These are phyloP conservation scores for Lepidium sativum DNA, from an alignment of 345 rosid species.

Conservation along the genomic window DNA sequence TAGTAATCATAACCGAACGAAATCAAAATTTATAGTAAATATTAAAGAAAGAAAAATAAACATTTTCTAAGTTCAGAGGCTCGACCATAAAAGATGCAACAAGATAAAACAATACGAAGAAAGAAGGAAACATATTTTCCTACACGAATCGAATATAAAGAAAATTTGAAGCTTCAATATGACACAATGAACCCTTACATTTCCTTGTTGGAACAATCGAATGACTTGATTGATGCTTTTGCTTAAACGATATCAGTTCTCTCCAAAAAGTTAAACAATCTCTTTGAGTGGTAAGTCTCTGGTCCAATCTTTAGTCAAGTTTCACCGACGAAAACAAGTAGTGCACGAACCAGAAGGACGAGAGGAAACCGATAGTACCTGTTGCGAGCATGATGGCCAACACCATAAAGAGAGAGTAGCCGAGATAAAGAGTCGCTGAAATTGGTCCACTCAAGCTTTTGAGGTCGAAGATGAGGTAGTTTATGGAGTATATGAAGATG, in stretches of 20 bases:
- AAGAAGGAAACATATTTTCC: neutral
- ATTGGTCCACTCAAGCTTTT: constrained; percentile 60
- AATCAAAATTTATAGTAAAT: neutral
- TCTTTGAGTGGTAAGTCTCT: neutral
- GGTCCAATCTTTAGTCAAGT: constrained; percentile 39
- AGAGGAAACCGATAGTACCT: constrained; percentile 62
- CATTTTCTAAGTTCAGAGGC: neutral
- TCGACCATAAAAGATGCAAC: neutral
- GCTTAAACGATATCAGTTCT: neutral
- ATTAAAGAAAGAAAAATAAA: neutral
- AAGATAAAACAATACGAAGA: neutral
- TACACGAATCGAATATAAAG: neutral
- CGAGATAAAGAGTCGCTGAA: constrained; percentile 58
- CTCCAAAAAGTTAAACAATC: constrained; percentile 6
- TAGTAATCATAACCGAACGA: neutral
- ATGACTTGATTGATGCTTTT: constrained; percentile 1
- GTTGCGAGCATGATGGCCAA: constrained; percentile 67
- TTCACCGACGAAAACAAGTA: constrained; percentile 70
- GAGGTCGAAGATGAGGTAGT: constrained; percentile 59
- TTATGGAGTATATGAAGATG: constrained; percentile 57
- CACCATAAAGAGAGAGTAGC: constrained; percentile 63
- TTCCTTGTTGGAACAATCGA: constrained; percentile 5
- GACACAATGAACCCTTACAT: constrained; percentile 13
- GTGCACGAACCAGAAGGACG: constrained; percentile 73
- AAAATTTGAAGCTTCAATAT: constrained; percentile 1